Percentiles rank a stretch among this genome's conserved stretches.
Conservation (phyloP, 2,329 filamentous ascomycete genomes). For the Penicillium hesseltinei region DNA sequence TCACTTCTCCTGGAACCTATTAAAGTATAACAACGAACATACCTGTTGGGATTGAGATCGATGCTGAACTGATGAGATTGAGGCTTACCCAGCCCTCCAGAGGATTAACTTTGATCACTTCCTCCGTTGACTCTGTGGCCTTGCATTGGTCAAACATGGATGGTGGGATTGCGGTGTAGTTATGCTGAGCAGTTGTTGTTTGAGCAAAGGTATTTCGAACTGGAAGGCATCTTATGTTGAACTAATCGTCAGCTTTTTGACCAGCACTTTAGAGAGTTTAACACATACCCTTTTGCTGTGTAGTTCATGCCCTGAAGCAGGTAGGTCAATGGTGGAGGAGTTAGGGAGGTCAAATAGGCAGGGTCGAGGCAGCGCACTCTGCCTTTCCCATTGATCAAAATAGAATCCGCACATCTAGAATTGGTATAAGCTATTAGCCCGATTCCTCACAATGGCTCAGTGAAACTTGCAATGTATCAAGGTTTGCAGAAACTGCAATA, state of each 20-base stretch:
- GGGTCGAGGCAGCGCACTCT: constrained; percentile 3
- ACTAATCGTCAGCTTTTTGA: not conserved
- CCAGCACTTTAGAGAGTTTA: not conserved
- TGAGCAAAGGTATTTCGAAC: constrained; percentile 1
- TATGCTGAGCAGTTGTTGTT: not conserved
- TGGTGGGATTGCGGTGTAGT: not conserved
- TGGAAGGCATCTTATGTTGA: constrained; percentile 1
- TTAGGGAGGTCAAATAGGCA: not conserved
- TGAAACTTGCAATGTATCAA: not conserved
- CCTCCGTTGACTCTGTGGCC: not conserved
- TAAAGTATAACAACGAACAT: not conserved
- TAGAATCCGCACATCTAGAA: constrained; percentile 57
- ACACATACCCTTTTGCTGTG: constrained; percentile 8
- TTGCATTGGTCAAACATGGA: constrained; percentile 3
- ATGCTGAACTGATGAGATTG: constrained; percentile 1
- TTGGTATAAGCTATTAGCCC: constrained; percentile 22
- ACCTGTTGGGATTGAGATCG: not conserved
- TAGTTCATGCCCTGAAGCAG: not conserved
- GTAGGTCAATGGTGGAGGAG: not conserved
- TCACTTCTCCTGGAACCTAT: not conserved
- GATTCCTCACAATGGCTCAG: not conserved
- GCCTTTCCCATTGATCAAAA: constrained; percentile 59
- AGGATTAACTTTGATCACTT: not conserved
- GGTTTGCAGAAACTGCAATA: constrained; percentile 17
- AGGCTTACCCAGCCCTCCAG: constrained; percentile 1